Evolutionary conservation across 2,329 filamentous ascomycete genomes (phyloP), one percentile per base, ranked within the genome.

Genomic region (Stachybotrys chlorohalonatus): DNA sequence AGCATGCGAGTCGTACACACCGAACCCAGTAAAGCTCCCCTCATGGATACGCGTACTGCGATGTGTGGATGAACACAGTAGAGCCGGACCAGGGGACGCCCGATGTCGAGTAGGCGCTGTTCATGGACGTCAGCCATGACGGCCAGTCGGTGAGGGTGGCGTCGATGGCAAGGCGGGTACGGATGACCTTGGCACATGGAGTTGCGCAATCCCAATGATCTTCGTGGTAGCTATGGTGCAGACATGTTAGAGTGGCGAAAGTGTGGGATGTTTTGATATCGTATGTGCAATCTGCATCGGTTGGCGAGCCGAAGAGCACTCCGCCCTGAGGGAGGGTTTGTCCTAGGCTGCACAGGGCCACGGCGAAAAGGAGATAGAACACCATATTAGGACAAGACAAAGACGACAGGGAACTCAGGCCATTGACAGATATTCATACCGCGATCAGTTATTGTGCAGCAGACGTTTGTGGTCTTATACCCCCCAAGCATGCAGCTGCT

Each of bases 111-210:
- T 58, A 62, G 50, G 46, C 52, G 31, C 31, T 47, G 53, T 63
- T 59, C 57, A 64, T 59, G 31, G 61, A 63, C 36, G 47, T 49
- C 31, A 56, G 53, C 51, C 58, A 63, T 39, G 51, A 53, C 8
- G 52, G 50, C 46, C 56, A 57, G 54, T 63, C 56, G 17, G 56
- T 56, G 54, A 62, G 52, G 11, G 59, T 61, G 17, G 55, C 57
- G 15, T 59, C 56, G 30, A 62, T 48, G 15, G 63, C 64, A 39
- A 59, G 65, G 9, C 58, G 56, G 2, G 63, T 61, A 42, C 59
- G 64, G 6, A 57, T 49, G 52, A 49, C 47, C 6, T 6, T 24
- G n/a, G 13, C 47, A 30, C 47, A 49, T 6, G 47, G 47, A 13
- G 47, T 49, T 17, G 24, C 47, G 16, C 47, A 49, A 15, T 49